Conservation (phyloP, 495 filamentous ascomycete genomes). For the Peziza echinospora region DNA sequence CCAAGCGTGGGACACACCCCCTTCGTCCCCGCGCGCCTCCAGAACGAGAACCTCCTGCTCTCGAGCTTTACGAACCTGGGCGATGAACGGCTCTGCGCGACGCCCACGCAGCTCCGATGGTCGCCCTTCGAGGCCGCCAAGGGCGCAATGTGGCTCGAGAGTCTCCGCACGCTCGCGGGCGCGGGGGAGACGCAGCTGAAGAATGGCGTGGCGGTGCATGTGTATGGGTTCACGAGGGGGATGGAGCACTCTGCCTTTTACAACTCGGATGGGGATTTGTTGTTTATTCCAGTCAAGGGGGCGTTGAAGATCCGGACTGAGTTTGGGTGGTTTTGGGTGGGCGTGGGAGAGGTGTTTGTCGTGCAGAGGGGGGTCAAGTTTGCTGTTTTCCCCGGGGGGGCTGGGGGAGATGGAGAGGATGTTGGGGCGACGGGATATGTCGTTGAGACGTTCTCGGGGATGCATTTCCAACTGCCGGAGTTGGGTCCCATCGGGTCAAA, state of each 20-base stretch:
- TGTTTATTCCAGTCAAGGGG: slow-evolving; percentile 70
- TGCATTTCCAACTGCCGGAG: slow-evolving; percentile 64
- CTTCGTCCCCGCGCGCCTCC: slow-evolving; percentile 31
- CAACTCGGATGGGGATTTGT: slow-evolving; percentile 73
- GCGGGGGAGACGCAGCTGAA: slow-evolving; percentile 70
- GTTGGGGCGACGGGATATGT: slow-evolving; percentile 50
- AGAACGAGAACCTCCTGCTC: neutral
- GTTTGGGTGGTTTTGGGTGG: slow-evolving; percentile 56
- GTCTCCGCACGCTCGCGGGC: slow-evolving; percentile 55
- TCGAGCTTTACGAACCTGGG: slow-evolving; percentile 4
- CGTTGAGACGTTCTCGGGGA: slow-evolving; percentile 60
- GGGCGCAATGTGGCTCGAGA: slow-evolving; percentile 22
- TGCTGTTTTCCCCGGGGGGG: slow-evolving; percentile 48
- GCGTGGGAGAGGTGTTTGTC: slow-evolving; percentile 75
- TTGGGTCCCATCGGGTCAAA: slow-evolving; percentile 78
- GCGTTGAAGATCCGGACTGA: slow-evolving; percentile 66
- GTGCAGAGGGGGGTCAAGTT: slow-evolving; percentile 71
- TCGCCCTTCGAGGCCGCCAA: slow-evolving; percentile 60
- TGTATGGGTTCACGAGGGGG: slow-evolving; percentile 60
- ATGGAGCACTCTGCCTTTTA: slow-evolving; percentile 65
- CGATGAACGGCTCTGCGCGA: slow-evolving; percentile 35
- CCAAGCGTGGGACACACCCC: slow-evolving; percentile 63
- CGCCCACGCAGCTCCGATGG: slow-evolving; percentile 83
- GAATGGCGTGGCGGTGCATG: slow-evolving; percentile 55
- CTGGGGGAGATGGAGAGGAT: neutral